Base-by-base conservation (phyloP, 2,329 filamentous ascomycete species). In the Fusarium cicatricum region DNA sequence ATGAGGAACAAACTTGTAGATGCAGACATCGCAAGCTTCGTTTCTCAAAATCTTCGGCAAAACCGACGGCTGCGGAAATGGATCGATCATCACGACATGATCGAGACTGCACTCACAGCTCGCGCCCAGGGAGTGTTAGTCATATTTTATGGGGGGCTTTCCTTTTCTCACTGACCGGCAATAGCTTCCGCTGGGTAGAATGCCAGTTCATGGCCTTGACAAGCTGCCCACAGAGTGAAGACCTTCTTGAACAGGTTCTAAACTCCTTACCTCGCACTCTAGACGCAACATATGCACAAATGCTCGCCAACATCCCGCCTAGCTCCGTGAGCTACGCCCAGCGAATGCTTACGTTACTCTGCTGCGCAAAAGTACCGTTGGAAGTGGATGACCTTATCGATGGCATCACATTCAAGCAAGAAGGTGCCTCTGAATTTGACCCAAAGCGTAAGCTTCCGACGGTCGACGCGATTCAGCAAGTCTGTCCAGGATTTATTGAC, bases 271-370 rank as follows among this genome's bases (percentile, higher is more conserved):
- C 74, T 1, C 66, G 28, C 34, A 50, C 61, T 10, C 53, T 73
- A 4, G 60, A 68, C 32, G 65, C 70, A n/a, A 71, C 68, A 9
- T 72, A 73, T 41, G 56, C 60, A 8, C 55, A 64, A 23, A 57
- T 57, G 48, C 44, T 57, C n/a, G 11, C 26, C 15, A 49, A 49
- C 15, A 52, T 57, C 11, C 32, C 33, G 1, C 11, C 17, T 4
- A 17, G 5, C 11, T 53, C 37, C 11, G 15, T 7, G 10, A 17
- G 36, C 3, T 44, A 58, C 28, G 49, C 48, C 11, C 48, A 23
- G 11, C 49, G 26, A 21, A 17, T 53, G 19, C 23, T 52, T 6
- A 28, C 23, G 7, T 21, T 58, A 8, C 44, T 58, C 9, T 52
- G 54, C 34, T 50, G 49, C 11, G 33, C 54, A 3, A 45, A 23